Evolutionary conservation across 352 stramenopile species (phyloP), one percentile per base, ranked within the genome.

Genomic region (Phytopythium cucurbitacearum): DNA sequence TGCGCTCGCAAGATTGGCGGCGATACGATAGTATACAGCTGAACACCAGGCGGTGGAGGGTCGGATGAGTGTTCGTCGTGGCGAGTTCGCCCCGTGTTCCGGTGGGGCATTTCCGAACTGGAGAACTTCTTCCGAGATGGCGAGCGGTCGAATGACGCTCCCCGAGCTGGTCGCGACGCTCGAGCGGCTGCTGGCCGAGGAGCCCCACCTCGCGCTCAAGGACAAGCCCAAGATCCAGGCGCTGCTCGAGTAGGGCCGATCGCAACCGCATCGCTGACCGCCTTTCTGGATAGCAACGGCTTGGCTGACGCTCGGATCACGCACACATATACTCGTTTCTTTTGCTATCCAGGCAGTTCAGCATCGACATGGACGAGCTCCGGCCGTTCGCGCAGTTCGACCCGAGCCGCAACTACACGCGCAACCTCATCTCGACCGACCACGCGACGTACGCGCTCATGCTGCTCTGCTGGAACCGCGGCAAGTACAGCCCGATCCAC

Each of bases 381-480:
- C 52, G 77, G 56, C 71, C 71, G 42, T 98, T 94, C 62, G 76
- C 79, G 39, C 77, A 89, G 50, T 94, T 94, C 51, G 85, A 97
- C 51, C 33, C 68, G 5, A 84, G 71, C 11, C 86, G 87, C 39
- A 89, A 95, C 51, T 98, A 98, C 67, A 98, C 91, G n/a, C 71
- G 94, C 56, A 98, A 98, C 65, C 71, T 98, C 42, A 90, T 98
- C 51, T 85, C 89, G 8, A 97, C 91, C 3, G 91, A 98, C 63
- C 67, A 94, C 61, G 69, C 94, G 71, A 92, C 76, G 9, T 98
- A 96, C 62, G 94, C 93, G n/a, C 80, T 98, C 42, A 83, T 98
- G 59, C 59, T 98, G 38, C 54, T 98, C 32, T 98, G 93, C 73
- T 98, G 94, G 94, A 97, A 95, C 67, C 73, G 82, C 32, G 78